Evolutionary conservation across 768 basidiomycete species (phyloP).

Genomic region (Boletus huronensis): DNA sequence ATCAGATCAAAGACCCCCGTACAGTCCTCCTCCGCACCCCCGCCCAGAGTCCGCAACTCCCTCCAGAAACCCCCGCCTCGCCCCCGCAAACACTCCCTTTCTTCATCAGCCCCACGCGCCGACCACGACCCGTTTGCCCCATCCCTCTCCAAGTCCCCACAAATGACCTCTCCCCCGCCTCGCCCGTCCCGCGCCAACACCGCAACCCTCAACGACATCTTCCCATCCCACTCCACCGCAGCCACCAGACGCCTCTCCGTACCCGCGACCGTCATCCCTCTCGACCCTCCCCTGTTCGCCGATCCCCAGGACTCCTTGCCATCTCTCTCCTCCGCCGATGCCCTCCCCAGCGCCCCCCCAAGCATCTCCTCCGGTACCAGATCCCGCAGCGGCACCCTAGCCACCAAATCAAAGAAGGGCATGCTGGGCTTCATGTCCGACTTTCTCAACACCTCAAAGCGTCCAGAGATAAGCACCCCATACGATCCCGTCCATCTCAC

Average conservation of each 20-base stretch:
- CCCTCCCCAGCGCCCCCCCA: neutral
- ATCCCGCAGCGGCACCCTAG: conserved; percentile 41
- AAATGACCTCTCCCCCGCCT: conserved; percentile 56
- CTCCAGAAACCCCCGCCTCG: too few species aligned
- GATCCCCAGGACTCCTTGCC: conserved; percentile 24
- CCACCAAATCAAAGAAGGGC: conserved; percentile 54
- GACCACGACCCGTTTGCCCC: conserved; percentile 58
- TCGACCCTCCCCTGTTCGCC: conserved; percentile 23
- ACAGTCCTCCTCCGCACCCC: too few species aligned
- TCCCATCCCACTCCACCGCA: conserved; percentile 41
- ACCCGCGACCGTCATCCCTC: conserved; percentile 34
- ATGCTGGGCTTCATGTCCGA: conserved; percentile 64
- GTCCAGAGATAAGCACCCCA: conserved; percentile 92
- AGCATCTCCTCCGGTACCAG: conserved; percentile 30
- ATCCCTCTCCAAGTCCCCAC: neutral
- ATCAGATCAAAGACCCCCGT: too few species aligned
- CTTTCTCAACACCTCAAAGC: conserved; percentile 72
- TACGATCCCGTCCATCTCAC: conserved; percentile 99
- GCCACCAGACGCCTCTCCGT: conserved; percentile 52
- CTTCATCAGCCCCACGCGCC: too few species aligned
- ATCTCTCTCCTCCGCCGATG: conserved; percentile 15
- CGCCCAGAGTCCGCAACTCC: too few species aligned
- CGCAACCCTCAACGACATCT: conserved; percentile 73
- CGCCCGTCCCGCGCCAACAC: conserved; percentile 85
- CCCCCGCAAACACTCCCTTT: too few species aligned